phyloP scores from a whole-genome alignment of 257 asterid genomes.

The Solanum bulbocastanum region DNA sequence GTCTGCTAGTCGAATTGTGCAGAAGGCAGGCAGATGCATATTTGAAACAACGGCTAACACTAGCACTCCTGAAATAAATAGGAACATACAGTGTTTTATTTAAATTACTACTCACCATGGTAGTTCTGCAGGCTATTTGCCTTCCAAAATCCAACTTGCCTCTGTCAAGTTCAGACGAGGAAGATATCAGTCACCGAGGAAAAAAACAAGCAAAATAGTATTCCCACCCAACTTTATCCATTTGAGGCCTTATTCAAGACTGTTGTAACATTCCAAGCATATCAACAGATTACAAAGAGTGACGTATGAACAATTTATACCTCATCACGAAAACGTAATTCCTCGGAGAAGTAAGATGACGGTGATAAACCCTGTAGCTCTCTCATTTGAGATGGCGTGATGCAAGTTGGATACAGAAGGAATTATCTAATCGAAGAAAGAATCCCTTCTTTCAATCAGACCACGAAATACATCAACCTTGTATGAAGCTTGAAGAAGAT shows the following conservation, averaged over 20 bases:
- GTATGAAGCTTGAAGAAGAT: constrained; percentile 16
- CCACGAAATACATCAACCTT: constrained; percentile 11
- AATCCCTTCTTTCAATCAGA: constrained; percentile 13
- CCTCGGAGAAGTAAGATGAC: constrained; percentile 69
- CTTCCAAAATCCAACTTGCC: constrained; percentile 61
- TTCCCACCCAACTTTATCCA: not conserved
- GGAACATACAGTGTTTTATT: not conserved
- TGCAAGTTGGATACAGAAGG: constrained; percentile 13
- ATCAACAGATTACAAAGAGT: not conserved
- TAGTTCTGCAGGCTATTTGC: constrained; percentile 40
- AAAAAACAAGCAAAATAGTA: not conserved
- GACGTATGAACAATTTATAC: constrained; percentile 15
- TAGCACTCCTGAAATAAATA: not conserved
- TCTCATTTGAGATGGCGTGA: constrained; percentile 42
- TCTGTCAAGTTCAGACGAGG: constrained; percentile 41
- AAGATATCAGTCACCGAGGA: constrained; percentile 10
- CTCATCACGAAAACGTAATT: constrained; percentile 48
- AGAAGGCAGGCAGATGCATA: not conserved
- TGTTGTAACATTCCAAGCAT: not conserved
- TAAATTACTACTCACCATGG: constrained; percentile 44
- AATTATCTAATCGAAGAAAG: not conserved
- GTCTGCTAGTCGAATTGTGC: not conserved
- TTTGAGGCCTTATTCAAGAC: not conserved
- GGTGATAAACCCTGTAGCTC: constrained; percentile 57
- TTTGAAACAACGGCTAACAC: not conserved